Conservation (phyloP, 2,329 filamentous ascomycete genomes). For the Zymoseptoria tritici region DNA sequence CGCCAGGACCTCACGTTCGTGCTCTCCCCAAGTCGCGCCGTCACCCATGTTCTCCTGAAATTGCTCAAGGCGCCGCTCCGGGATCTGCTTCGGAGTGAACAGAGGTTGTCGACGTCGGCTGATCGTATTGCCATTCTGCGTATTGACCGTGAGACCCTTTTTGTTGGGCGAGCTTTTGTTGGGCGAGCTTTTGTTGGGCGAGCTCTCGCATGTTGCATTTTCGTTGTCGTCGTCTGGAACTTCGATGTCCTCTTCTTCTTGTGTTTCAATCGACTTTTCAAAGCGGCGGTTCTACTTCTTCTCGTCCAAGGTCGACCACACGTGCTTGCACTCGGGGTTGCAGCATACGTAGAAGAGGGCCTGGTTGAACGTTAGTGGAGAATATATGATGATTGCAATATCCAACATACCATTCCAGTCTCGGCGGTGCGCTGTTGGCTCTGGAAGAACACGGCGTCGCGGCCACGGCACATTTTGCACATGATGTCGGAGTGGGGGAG, state of each 20-base stretch:
- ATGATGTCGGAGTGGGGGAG: constrained; percentile 52
- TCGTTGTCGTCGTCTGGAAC: neutral
- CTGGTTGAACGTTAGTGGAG: constrained; percentile 23
- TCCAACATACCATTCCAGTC: constrained; percentile 82
- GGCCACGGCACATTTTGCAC: constrained; percentile 77
- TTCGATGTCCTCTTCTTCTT: constrained; percentile 4
- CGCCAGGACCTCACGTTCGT: neutral
- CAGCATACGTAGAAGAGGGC: constrained; percentile 68
- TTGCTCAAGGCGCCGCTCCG: neutral
- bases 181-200: neutral
- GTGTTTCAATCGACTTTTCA: neutral
- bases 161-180: constrained; percentile 1
- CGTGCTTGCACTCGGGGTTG: constrained; percentile 66
- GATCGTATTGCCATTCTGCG: neutral
- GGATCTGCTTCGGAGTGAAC: neutral
- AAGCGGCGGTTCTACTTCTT: constrained; percentile 17
- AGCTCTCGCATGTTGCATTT: neutral
- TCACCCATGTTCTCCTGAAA: constrained; percentile 3
- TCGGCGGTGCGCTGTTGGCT: constrained; percentile 94
- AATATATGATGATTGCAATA: constrained; percentile 4
- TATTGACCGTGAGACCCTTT: neutral
- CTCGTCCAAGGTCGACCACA: constrained; percentile 49
- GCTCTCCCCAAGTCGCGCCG: neutral
- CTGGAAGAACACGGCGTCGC: constrained; percentile 96
- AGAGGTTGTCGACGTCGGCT: no score